Evolutionary conservation across 805 yeast genomes (phyloP), one percentile per base, ranked within the genome.

Genomic region (Hanseniaspora valbyensis): DNA sequence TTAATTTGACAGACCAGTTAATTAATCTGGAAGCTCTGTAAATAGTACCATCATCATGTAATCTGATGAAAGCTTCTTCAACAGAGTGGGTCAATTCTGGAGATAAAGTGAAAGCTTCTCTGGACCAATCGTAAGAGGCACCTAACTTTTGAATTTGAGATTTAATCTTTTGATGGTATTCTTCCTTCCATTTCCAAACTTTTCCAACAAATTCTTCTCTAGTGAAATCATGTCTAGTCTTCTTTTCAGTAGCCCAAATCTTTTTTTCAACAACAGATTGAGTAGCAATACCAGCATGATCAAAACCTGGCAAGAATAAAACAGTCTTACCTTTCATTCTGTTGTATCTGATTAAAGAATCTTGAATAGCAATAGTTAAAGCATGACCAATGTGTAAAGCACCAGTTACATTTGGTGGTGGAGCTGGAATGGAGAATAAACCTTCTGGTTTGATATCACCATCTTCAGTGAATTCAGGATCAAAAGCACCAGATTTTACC

Each of bases 331-430:
- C 97, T 68, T 81, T 81, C 98, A 92, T 92, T 73, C 98, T 83
- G 75, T 92, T 80, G 73, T 78, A 92, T 69, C 98, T 80, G 57
- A 89, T 80, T 63, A 92, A 76, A 24, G 96, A 68, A 67, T 92
- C 98, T 72, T 92, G 98, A 62, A 92, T 83, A 32, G 97, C 73
- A 54, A 89, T 85, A 16, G 98, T 92, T 65, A 92, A 76, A 26
- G 97, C 98, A 68, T 92, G 98, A 59, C 98, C 98, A 67, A 92
- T 92, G 68, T 92, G 98, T 58, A 92, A 75, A 42, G 97, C 96
- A 70, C 98, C 98, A 43, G 98, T 92, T 56, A 92, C 95, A 66
- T 92, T 92, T 64, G 98, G 98, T 55, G 98, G 98, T 36, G 98
- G 98, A n/a, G 95, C 92, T 36, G 97, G 96, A 60, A 92, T 86